These are phyloP conservation scores for Casaregolazyma suthepensis DNA, from an alignment of 1,139 yeast genomes.

Conservation along the genomic window DNA sequence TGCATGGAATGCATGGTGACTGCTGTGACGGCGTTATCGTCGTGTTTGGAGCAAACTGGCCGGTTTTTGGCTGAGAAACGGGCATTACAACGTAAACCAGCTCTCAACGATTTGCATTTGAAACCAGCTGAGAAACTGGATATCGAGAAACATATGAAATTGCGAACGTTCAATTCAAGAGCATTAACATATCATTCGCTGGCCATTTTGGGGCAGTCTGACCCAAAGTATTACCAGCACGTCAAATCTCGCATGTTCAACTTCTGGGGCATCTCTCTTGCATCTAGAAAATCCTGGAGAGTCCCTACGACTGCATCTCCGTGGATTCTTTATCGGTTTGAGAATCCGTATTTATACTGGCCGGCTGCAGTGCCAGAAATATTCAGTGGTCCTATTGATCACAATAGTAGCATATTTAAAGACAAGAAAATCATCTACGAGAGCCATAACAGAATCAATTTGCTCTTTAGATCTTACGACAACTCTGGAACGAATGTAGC, in stretches of 20 bases:
- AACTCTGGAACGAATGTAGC: not conserved
- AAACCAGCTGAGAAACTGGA: not conserved
- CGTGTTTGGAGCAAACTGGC: not conserved
- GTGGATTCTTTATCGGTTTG: conserved; percentile 5
- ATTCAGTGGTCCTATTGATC: not conserved
- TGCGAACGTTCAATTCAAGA: not conserved
- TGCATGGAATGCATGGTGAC: not conserved
- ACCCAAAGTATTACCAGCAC: not conserved
- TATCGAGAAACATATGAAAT: not conserved
- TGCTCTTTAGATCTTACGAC: not conserved
- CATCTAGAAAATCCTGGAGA: not conserved
- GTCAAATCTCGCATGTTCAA: not conserved
- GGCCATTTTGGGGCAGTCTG: not conserved
- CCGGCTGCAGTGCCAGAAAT: not conserved
- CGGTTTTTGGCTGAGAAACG: not conserved
- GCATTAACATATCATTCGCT: conserved; percentile 1
- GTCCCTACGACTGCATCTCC: conserved; percentile 1
- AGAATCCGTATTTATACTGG: conserved; percentile 4
- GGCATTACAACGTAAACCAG: not conserved
- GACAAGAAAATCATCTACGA: not conserved
- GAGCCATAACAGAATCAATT: not conserved
- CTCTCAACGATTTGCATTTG: not conserved
- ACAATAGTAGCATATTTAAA: not conserved
- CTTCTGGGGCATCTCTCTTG: conserved; percentile 5
- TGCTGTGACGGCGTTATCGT: not conserved